A percentile compares a stretch with the other conserved stretches of the same genome.
Evolutionary conservation across 148 eudicot species (phyloP).

Genomic region (Cornus suecica): DNA sequence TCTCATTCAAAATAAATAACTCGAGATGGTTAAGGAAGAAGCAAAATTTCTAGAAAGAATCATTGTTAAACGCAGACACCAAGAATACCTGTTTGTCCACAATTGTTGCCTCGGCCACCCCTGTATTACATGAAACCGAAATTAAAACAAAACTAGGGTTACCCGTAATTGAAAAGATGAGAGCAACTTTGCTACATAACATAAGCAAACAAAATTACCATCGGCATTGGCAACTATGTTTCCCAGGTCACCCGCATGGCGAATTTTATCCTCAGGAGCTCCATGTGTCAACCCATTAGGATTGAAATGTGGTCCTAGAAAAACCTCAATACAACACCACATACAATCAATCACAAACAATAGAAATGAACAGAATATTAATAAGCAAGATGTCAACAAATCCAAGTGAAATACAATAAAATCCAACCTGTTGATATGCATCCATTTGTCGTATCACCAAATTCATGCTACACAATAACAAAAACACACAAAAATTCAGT

Average conservation of each 20-base stretch:
- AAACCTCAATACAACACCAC: background rate
- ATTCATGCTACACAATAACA: constrained; percentile 65
- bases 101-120: constrained; percentile 88
- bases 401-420: constrained; percentile 4
- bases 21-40: background rate
- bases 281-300: constrained; percentile 87
- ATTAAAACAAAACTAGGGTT: background rate
- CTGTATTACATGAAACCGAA: constrained; percentile 30
- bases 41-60: background rate
- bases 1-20: constrained; percentile 5
- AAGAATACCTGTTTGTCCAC: constrained; percentile 69
- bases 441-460: constrained; percentile 94
- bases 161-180: background rate
- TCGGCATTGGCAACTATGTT: constrained; percentile 94
- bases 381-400: background rate
- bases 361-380: background rate
- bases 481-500: background rate
- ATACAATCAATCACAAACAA: background rate
- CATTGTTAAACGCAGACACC: background rate
- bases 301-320: constrained; percentile 83
- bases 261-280: constrained; percentile 92
- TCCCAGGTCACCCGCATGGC: constrained; percentile 99
- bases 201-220: constrained; percentile 33
- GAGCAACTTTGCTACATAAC: background rate
- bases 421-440: constrained; percentile 87